Evolutionary conservation across 257 asterid genomes (phyloP).

Genomic region (Solanum chaucha): DNA sequence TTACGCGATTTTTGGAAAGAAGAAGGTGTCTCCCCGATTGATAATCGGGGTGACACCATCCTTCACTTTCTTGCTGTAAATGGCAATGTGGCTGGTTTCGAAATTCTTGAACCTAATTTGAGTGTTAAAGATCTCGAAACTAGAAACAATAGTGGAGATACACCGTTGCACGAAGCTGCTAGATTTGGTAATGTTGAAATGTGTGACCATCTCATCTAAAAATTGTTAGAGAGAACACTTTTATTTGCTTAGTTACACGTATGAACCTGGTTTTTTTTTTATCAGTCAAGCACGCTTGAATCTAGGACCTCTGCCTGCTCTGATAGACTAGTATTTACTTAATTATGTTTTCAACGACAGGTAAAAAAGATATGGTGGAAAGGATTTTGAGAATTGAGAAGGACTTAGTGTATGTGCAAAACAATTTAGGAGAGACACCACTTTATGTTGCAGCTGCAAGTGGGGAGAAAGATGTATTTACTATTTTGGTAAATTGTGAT

Average conservation of each 20-base stretch:
- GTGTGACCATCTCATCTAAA: background rate
- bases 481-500: background rate
- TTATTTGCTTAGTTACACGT: background rate
- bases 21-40: background rate
- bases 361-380: background rate
- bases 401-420: background rate
- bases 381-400: background rate
- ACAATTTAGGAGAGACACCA: constrained; percentile 4
- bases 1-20: background rate
- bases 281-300: background rate
- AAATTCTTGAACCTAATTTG: background rate
- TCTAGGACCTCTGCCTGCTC: background rate
- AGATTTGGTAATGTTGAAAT: constrained; percentile 1
- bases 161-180: background rate
- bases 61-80: background rate
- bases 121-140: background rate
- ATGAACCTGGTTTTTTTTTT: background rate
- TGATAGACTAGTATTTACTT: background rate
- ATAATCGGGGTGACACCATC: constrained; percentile 1
- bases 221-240: background rate
- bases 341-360: background rate
- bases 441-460: constrained; percentile 8
- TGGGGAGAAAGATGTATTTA: background rate
- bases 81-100: background rate
- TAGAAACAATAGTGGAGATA: background rate